phyloP scores from a whole-genome alignment of 768 basidiomycete species.

The Pleurotus cornucopiae region DNA sequence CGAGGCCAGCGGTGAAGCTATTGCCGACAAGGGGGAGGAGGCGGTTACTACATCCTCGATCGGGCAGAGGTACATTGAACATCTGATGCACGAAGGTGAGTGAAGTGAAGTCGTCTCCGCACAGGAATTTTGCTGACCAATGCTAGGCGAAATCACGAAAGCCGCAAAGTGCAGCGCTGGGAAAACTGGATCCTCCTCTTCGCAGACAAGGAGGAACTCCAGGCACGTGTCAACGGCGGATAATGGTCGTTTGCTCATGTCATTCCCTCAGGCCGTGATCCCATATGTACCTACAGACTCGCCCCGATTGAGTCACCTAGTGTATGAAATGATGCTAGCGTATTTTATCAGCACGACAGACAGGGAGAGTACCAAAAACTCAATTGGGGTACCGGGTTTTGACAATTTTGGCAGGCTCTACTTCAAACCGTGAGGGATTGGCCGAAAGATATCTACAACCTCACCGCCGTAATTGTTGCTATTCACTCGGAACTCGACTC shows the following conservation, averaged over 20 bases:
- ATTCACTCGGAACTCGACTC: conserved; percentile 79
- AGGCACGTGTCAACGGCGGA: conserved; percentile 39
- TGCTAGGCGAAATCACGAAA: conserved; percentile 53
- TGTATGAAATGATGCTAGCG: conserved; percentile 94
- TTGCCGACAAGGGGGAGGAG: conserved; percentile 21
- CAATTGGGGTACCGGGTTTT: not conserved
- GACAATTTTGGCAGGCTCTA: conserved; percentile 49
- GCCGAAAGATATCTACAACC: conserved; percentile 90
- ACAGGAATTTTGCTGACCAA: not conserved
- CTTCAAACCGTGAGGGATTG: conserved; percentile 79
- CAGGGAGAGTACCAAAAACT: conserved; percentile 33
- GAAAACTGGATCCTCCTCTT: conserved; percentile 94
- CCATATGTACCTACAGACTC: conserved; percentile 82
- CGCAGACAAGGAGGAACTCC: conserved; percentile 73
- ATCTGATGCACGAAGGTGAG: conserved; percentile 79
- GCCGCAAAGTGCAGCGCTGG: conserved; percentile 86
- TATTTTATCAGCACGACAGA: conserved; percentile 79
- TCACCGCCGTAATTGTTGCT: conserved; percentile 83
- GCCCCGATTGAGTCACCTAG: conserved; percentile 76
- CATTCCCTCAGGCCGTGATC: conserved; percentile 63
- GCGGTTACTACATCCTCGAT: conserved; percentile 61
- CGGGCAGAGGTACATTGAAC: conserved; percentile 81
- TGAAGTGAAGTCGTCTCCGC: not conserved
- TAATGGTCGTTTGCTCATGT: not conserved
- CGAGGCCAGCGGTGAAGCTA: conserved; percentile 30